Evolutionary conservation across 768 basidiomycete species (phyloP).

Genomic region (Pleurotus djamor): DNA sequence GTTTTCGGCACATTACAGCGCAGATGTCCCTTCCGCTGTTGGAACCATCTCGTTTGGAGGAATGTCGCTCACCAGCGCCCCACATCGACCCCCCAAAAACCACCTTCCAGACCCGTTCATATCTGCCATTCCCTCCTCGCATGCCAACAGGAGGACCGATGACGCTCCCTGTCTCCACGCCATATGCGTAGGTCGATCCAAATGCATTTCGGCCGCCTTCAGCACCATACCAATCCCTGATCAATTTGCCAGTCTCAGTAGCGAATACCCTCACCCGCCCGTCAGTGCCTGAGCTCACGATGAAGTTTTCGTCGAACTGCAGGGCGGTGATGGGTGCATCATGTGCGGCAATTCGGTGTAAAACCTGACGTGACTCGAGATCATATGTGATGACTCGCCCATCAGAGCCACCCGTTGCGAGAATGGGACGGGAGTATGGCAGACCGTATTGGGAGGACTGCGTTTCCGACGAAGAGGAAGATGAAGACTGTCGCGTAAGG

Average conservation of each 20-base stretch:
- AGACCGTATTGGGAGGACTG: constrained; percentile 46
- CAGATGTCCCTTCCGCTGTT: constrained; percentile 49
- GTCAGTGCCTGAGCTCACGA: constrained; percentile 85
- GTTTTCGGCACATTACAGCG: constrained; percentile 72
- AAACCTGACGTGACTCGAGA: constrained; percentile 32
- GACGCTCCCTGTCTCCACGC: not conserved
- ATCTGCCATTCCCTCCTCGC: constrained; percentile 75
- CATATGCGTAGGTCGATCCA: not conserved
- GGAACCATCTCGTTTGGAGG: no score
- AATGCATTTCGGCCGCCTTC: not conserved
- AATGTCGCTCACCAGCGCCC: not conserved
- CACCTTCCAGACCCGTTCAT: constrained; percentile 89
- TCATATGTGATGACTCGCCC: constrained; percentile 61
- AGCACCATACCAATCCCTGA: constrained; percentile 4
- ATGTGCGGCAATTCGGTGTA: constrained; percentile 82
- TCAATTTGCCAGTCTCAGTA: constrained; percentile 51
- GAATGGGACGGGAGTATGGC: constrained; percentile 23
- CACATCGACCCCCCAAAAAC: constrained; percentile 46
- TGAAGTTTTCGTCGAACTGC: constrained; percentile 81
- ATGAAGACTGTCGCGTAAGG: constrained; percentile 25
- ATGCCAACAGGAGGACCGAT: constrained; percentile 18
- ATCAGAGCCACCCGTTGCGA: constrained; percentile 86
- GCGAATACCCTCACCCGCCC: constrained; percentile 79
- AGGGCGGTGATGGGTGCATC: constrained; percentile 84
- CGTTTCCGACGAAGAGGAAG: constrained; percentile 21